Base-by-base conservation (phyloP, 2,329 filamentous ascomycete genomes). In the Arthrobotrys sinensis region DNA sequence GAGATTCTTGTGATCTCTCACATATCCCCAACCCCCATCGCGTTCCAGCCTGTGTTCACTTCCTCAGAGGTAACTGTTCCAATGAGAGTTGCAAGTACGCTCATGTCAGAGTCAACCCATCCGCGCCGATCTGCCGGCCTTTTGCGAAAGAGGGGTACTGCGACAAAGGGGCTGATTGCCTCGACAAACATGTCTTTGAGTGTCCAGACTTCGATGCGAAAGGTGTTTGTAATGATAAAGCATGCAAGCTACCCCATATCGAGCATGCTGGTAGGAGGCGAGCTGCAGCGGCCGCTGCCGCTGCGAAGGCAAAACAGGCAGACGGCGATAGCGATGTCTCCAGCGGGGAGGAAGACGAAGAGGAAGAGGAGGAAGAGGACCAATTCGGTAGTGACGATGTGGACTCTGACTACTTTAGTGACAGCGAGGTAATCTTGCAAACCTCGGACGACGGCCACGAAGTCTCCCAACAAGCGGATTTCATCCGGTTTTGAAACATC, bases 181-280 rank as follows among this genome's bases (percentile, higher is more conserved):
- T 89, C 77, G 90, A 96, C 80, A 91, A 94, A 79, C 96, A 99
- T 86, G 91, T 95, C 73, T 91, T 92, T 85, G 95, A 98, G 85
- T 98, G 96, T 85, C 95, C 96, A 80, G 92, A 97, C 84, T 97
- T 96, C 87, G 93, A 93, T 88, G 97, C 97, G 85, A 93, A 89
- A 78, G 95, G 95, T 82, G 87, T 88, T 80, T 99, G 96, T 89
- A 90, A 90, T 84, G 90, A 89, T 84, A 90, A 91, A 85, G 90
- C 91, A 81, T 98, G 95, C 87, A 92, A 91, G 83, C 88, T 97
- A 68, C 92, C 90, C 76, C 96, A 99, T 85, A 90, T 95, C 83
- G 93, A 96, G 86, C 91, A 93, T 85, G 94, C 94, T 83, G 94
- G 92, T 82, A 92, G 93, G 83, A 91, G 91, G 84, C 88, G 89